phyloP scores from a whole-genome alignment of 1,284 basidiomycete genomes.

The Boletus mariae region DNA sequence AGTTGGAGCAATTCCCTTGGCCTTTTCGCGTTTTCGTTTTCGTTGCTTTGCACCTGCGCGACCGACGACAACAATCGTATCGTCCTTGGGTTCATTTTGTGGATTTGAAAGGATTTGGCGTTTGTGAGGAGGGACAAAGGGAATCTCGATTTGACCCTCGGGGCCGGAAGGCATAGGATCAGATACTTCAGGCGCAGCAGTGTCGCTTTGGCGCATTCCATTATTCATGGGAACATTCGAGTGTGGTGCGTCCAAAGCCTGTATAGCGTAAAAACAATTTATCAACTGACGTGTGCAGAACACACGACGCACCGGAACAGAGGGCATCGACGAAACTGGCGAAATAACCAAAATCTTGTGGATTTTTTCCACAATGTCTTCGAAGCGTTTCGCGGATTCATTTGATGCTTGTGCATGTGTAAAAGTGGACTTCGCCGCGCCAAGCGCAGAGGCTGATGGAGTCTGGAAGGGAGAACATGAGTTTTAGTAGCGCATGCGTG shows the following conservation, averaged over 20 bases:
- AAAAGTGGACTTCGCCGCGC: slow-evolving; percentile 20
- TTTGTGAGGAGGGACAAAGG: slow-evolving; percentile 63
- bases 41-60: slow-evolving; percentile 58
- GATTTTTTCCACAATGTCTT: slow-evolving; percentile 52
- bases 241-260: slow-evolving; percentile 6
- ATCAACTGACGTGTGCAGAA: slow-evolving; percentile 8
- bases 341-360: slow-evolving; percentile 51
- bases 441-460: slow-evolving; percentile 1
- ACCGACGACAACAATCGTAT: slow-evolving; percentile 70
- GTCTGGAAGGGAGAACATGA: slow-evolving; percentile 11
- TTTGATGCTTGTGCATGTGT: slow-evolving; percentile 6
- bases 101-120: slow-evolving; percentile 29
- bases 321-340: slow-evolving; percentile 42
- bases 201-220: slow-evolving; percentile 6
- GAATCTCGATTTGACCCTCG: slow-evolving; percentile 57
- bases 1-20: slow-evolving; percentile 2
- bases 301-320: slow-evolving; percentile 16
- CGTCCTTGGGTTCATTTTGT: slow-evolving; percentile 40
- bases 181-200: slow-evolving; percentile 7
- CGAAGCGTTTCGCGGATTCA: slow-evolving; percentile 34
- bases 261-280: slow-evolving; percentile 3
- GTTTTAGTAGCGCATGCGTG: slow-evolving; percentile 7
- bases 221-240: slow-evolving; percentile 1
- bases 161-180: slow-evolving; percentile 19
- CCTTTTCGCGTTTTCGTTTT: slow-evolving; percentile 42